Evolutionary conservation across 331 rosid genomes (phyloP).

Genomic region (Arachis monticola): DNA sequence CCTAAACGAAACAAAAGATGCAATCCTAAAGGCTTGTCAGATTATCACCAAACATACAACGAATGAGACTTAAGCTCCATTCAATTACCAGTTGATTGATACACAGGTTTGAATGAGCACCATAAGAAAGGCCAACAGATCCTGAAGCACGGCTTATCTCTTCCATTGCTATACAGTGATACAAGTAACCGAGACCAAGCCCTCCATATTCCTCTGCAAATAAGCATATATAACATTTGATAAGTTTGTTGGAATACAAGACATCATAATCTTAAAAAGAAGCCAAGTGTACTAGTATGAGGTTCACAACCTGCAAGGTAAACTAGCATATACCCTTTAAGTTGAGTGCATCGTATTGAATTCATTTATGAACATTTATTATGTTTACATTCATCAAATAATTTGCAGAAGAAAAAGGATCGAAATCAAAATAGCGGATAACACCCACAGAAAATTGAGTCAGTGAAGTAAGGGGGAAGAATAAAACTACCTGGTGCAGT

Average conservation of each 20-base stretch:
- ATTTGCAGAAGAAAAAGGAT: conserved; percentile 7
- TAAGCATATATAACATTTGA: conserved; percentile 38
- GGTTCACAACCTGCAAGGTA: conserved; percentile 6
- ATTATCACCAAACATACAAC: conserved; percentile 18
- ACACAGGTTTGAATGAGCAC: conserved; percentile 96
- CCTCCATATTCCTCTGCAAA: conserved; percentile 95
- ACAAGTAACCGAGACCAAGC: conserved; percentile 95
- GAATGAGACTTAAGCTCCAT: conserved; percentile 37
- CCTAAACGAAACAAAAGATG: conserved; percentile 53
- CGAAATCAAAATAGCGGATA: background rate
- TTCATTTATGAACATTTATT: conserved; percentile 15
- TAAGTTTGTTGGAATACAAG: conserved; percentile 26
- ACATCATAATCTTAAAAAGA: conserved; percentile 22
- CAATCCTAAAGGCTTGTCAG: conserved; percentile 6
- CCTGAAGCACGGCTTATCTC: conserved; percentile 97
- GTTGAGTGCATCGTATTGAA: conserved; percentile 8
- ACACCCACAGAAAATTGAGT: conserved; percentile 5
- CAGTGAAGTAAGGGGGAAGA: background rate
- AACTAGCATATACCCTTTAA: conserved; percentile 10
- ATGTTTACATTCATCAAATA: conserved; percentile 21
- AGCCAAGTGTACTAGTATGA: conserved; percentile 8
- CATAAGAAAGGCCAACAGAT: conserved; percentile 91
- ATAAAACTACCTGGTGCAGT: conserved; percentile 79
- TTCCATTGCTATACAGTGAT: conserved; percentile 95
- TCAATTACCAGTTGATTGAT: conserved; percentile 88